phyloP scores from a whole-genome alignment of 192 early-diverging fungal genomes.

The Mortierella hygrophila region DNA sequence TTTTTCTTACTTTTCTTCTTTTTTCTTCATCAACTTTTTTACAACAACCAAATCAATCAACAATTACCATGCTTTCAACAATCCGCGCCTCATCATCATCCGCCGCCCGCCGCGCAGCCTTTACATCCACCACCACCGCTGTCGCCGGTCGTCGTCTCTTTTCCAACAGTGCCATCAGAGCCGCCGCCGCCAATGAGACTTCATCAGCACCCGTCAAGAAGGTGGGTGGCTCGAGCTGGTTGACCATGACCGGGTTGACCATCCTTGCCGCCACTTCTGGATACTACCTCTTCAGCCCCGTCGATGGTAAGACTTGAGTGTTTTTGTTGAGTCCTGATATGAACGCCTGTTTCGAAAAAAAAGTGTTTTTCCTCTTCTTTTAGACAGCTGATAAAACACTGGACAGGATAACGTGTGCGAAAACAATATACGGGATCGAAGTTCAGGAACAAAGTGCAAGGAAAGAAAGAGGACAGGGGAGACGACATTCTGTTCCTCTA shows the following conservation, averaged over 20 bases:
- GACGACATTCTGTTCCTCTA: not conserved
- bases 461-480: not conserved
- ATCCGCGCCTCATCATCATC: constrained; percentile 22
- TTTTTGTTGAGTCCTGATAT: too few relatives aligned
- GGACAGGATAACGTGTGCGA: not conserved
- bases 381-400: not conserved
- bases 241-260: constrained; percentile 42
- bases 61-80: constrained; percentile 27
- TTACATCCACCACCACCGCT: constrained; percentile 4
- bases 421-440: not conserved
- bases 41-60: constrained; percentile 3
- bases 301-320: constrained; percentile 24
- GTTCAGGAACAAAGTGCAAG: not conserved
- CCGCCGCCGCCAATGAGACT: constrained; percentile 3
- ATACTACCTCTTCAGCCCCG: constrained; percentile 56
- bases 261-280: constrained; percentile 48
- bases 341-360: too few relatives aligned
- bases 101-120: constrained; percentile 20
- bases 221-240: constrained; percentile 39
- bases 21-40: constrained; percentile 5
- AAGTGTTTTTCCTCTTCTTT: not conserved
- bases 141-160: constrained; percentile 26
- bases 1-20: not conserved
- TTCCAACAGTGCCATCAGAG: constrained; percentile 28
- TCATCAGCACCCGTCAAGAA: not conserved